Base-by-base conservation (phyloP, 1,139 yeast species). In the Diutina neorugosa region DNA sequence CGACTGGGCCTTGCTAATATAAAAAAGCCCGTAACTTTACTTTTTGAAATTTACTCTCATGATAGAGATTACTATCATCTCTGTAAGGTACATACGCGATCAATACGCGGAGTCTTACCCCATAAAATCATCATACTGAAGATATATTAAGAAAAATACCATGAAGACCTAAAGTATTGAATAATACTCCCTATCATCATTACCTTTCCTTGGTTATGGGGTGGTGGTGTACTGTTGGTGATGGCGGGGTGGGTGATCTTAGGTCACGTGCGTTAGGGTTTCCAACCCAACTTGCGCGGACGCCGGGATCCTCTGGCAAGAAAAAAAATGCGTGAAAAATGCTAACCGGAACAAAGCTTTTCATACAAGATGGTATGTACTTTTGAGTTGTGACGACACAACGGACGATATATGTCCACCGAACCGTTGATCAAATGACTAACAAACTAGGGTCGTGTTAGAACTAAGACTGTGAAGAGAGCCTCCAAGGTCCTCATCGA, bases 401-500 rank as follows among this genome's bases (percentile, higher is more conserved):
- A 31, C 37, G 16, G 37, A 31, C 37, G 16, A 31, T 31, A 31
- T 31, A 31, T 14, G 37, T 31, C 37, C n/a, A 11, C n/a, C n/a
- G 37, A 14, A 31, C 12, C 12, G 37, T 14, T 31, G 37, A 31
- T 11, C 50, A 46, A 25, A 46, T 46, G 50, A 34, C 27, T 23
- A 46, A 34, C 20, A 50, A n/a, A n/a, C 37, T 68, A 86, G 96
- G 96, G 96, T 84, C 89, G 96, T 78, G 96, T 88, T 84, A 87
- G 96, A 86, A 94, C 98, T 70, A 94, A 94, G 86, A 94, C 99
- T 80, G 98, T 94, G 79, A 94, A 93, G 90, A 90, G 98, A 84
- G 98, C 99, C 79, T 87, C 98, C 73, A 94, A 94, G 87, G 96
- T 91, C 76, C 84, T 94, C 80, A 94, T 94, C 76, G 99, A 94